Conservation (phyloP, 371 early-diverging fungal genomes). For the Rhizopus microsporus region DNA sequence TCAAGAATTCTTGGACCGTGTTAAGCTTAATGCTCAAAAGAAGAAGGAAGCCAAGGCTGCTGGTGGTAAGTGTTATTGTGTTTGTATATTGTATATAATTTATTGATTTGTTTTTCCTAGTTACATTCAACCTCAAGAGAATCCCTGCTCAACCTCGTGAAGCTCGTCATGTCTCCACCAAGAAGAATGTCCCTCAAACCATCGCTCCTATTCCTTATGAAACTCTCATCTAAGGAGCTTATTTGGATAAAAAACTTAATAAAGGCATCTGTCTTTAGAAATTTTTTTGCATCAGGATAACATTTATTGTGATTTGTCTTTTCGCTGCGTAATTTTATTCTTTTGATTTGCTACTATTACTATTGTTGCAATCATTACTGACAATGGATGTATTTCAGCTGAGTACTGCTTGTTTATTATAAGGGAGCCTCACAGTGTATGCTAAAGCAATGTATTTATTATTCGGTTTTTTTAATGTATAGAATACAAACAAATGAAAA, state of each 20-base stretch:
- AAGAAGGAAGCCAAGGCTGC: constrained; percentile 81
- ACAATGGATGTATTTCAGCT: too few relatives aligned
- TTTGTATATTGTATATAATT: not conserved
- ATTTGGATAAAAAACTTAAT: constrained; percentile 6
- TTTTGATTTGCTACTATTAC: not conserved
- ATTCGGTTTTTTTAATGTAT: too few relatives aligned
- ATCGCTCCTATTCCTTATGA: constrained; percentile 96
- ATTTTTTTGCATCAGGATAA: not conserved
- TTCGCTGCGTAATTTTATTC: not conserved
- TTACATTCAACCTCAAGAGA: constrained; percentile 85
- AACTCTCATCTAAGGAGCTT: constrained; percentile 68
- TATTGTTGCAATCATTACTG: not conserved
- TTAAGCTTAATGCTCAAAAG: constrained; percentile 89
- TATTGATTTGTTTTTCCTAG: constrained; percentile 27
- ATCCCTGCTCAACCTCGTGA: constrained; percentile 92
- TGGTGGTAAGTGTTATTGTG: constrained; percentile 36
- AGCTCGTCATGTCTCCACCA: constrained; percentile 89
- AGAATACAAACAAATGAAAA: too few relatives aligned
- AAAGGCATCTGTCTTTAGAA: not conserved
- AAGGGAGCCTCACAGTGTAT: too few relatives aligned
- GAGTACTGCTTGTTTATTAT: too few relatives aligned
- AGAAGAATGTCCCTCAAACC: constrained; percentile 91
- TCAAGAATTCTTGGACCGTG: constrained; percentile 97
- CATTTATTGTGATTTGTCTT: not conserved
- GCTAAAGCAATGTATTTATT: too few relatives aligned